Conservation (phyloP, 2,329 filamentous ascomycete genomes). For the Trichoderma citrinoviride region DNA sequence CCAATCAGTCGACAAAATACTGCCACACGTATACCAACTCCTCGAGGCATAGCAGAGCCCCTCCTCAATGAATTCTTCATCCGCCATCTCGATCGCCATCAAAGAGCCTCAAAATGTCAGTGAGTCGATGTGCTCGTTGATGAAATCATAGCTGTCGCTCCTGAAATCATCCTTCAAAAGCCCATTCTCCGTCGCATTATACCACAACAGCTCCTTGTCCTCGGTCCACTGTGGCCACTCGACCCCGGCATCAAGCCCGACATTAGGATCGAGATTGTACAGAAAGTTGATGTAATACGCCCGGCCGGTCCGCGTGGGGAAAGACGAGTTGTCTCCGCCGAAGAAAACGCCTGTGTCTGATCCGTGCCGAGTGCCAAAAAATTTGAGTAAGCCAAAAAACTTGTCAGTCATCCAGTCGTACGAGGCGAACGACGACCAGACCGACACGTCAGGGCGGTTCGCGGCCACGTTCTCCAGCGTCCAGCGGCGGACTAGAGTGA, state of each 20-base stretch:
- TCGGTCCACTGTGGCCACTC: slow-evolving; percentile 44
- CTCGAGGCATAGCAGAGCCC: neutral
- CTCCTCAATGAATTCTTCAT: neutral
- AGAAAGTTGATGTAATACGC: slow-evolving; percentile 73
- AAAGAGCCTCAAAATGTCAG: neutral
- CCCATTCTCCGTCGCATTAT: neutral
- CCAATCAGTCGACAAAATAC: too few relatives aligned
- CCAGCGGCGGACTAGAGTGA: slow-evolving; percentile 66
- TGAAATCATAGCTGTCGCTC: neutral
- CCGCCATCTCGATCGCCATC: neutral
- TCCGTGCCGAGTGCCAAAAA: slow-evolving; percentile 74
- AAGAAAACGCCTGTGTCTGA: slow-evolving; percentile 64
- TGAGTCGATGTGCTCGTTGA: neutral
- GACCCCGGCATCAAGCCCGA: slow-evolving; percentile 39
- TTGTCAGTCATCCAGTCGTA: slow-evolving; percentile 59
- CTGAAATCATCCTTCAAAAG: neutral
- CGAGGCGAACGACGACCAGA: slow-evolving; percentile 72
- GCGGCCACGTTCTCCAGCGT: slow-evolving; percentile 52
- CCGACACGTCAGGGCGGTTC: slow-evolving; percentile 54
- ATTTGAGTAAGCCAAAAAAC: too few relatives aligned
- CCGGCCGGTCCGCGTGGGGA: slow-evolving; percentile 55
- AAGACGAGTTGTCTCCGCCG: slow-evolving; percentile 61
- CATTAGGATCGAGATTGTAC: slow-evolving; percentile 68
- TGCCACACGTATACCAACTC: neutral
- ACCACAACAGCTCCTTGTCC: slow-evolving; percentile 45